Conservation (phyloP, 2,329 filamentous ascomycete genomes). For the Cylindrodendrum hubeiense region DNA sequence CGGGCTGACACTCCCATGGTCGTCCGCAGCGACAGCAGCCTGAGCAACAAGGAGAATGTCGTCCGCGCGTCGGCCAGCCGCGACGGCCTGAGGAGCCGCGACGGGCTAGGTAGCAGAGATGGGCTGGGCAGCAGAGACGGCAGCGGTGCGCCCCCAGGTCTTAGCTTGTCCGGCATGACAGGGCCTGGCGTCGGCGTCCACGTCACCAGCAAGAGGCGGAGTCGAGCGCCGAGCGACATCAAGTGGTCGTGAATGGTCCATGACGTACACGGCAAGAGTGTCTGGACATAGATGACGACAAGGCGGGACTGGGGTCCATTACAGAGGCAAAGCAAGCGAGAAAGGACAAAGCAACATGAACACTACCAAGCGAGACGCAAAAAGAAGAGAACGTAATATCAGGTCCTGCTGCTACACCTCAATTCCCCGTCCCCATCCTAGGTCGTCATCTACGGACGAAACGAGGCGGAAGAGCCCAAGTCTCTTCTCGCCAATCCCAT, state of each 20-base stretch:
- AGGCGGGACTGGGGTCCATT: no score
- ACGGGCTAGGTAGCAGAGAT: slow-evolving; percentile 40
- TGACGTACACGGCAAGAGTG: background rate
- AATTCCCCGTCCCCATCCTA: no score
- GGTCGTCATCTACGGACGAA: background rate
- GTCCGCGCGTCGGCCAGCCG: slow-evolving; percentile 41
- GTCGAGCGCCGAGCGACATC: slow-evolving; percentile 42
- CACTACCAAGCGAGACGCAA: background rate
- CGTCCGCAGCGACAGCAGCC: slow-evolving; percentile 53
- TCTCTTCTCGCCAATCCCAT: background rate
- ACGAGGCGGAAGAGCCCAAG: background rate
- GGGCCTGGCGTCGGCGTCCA: slow-evolving; percentile 18
- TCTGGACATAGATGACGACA: background rate
- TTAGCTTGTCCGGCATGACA: slow-evolving; percentile 30
- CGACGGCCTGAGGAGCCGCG: slow-evolving; percentile 25
- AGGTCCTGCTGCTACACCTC: background rate
- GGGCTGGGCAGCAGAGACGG: slow-evolving; percentile 40
- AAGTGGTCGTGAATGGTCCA: slow-evolving; percentile 42
- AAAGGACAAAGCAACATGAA: background rate
- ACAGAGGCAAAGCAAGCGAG: background rate
- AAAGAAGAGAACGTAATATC: slow-evolving; percentile 4
- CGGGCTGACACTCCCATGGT: slow-evolving; percentile 47
- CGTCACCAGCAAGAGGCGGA: slow-evolving; percentile 41
- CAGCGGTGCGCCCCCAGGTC: slow-evolving; percentile 27
- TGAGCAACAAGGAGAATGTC: slow-evolving; percentile 56